Base-by-base conservation (phyloP, 371 early-diverging fungal genomes). In the Lichtheimia ramosa region DNA sequence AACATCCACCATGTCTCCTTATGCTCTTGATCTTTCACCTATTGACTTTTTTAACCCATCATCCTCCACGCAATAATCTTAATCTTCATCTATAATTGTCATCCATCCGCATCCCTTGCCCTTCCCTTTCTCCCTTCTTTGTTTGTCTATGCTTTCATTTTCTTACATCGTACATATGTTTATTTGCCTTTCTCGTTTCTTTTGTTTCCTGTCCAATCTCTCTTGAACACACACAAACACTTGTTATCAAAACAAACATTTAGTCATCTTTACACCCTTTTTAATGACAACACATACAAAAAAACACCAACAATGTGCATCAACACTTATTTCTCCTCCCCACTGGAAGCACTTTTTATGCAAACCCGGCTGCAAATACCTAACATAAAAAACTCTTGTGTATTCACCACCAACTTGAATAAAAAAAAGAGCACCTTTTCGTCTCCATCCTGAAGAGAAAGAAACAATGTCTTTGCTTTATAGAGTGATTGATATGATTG, bases 141-240 rank as follows among this genome's bases (percentile, higher is more conserved):
- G 34, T 34, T 34, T 34, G 34, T 34, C 34, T 34, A 34, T 34
- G 34, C 34, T 34, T 34, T 34, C 34, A 34, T 34, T 34, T n/a
- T n/a, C n/a, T n/a, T 34, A 34, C 34, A 34, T 34, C 34, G 34
- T 34, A 34, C 34, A 34, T 50, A 50, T 50, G 50, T 50, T 50
- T 50, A 50, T 50, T 50, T 50, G 14, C 25, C 25, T 21, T 50
- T 23, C 7, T 18, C 20, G 12, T 23, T n/a, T 46, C 48, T 50
- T 21, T 14, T n/a, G 14, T 7, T n/a, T 50, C 34, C 34, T 34
- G 34, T 34, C 34, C 34, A 34, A 34, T 34, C 34, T 34, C 34
- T 34, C 34, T 34, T 34, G 34, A 34, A 34, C 5, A 34, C 34
- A 34, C 34, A 27, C 27, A 2, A 3, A 27, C 27, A 34, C 6